A percentile compares a stretch with the other conserved stretches of the same genome.
Conservation (phyloP, 352 stramenopile species). For the Pythium rhizo-oryzae region DNA sequence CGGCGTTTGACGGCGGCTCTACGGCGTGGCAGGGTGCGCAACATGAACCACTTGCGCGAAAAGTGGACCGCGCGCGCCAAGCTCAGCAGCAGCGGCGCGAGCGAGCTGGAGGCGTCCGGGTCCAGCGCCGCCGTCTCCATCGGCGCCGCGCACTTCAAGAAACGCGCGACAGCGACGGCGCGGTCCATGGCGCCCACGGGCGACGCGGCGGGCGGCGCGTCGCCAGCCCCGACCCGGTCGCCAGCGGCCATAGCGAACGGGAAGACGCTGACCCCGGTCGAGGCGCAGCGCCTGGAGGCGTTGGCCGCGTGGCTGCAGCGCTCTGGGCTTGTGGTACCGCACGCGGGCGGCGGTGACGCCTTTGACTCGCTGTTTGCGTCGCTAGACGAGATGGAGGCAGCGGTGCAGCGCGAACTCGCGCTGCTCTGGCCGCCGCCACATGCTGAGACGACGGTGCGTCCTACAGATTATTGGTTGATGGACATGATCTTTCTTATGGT, state of each 20-base stretch:
- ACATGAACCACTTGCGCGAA: conserved; percentile 36
- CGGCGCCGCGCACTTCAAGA: conserved; percentile 14
- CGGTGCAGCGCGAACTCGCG: conserved; percentile 26
- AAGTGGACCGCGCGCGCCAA: conserved; percentile 30
- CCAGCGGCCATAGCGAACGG: too few species aligned
- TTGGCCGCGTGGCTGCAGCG: conserved; percentile 29
- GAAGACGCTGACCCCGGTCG: not conserved
- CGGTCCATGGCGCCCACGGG: too few species aligned
- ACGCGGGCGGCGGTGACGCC: not conserved
- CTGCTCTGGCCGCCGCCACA: conserved; percentile 6
- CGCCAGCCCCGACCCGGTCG: not conserved
- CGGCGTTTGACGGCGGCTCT: too few species aligned
- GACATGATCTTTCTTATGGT: too few species aligned
- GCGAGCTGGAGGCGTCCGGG: conserved; percentile 19
- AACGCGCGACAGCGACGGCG: conserved; percentile 2
- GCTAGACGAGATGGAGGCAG: conserved; percentile 30
- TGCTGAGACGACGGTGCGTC: not conserved
- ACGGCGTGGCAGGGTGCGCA: conserved; percentile 19
- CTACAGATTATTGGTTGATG: too few species aligned
- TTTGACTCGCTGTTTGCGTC: conserved; percentile 30
- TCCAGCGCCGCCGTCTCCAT: not conserved
- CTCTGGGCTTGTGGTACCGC: conserved; percentile 12
- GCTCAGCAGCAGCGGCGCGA: conserved; percentile 27
- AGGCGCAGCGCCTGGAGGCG: conserved; percentile 24
- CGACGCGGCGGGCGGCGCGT: too few species aligned